These are phyloP conservation scores for Sphaerulina musiva DNA, from an alignment of 2,329 filamentous ascomycete genomes.

Conservation along the genomic window DNA sequence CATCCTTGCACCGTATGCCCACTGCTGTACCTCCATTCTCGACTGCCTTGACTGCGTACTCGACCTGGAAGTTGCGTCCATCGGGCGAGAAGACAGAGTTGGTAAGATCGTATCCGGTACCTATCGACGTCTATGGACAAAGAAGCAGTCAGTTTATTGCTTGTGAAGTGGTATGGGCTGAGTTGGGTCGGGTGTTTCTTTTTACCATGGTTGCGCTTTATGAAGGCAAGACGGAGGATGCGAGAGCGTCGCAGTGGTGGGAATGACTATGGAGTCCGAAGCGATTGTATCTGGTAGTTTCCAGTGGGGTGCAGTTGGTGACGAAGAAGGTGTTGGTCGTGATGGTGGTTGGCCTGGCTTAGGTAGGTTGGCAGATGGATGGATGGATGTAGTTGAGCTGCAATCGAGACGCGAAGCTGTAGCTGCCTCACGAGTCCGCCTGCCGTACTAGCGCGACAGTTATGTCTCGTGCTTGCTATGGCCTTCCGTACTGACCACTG, in stretches of 20 bases:
- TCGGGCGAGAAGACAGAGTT: constrained; percentile 99
- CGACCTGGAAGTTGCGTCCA: constrained; percentile 95
- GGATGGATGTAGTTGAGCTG: constrained; percentile 3
- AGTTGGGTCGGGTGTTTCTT: not conserved
- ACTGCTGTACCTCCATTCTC: constrained; percentile 96
- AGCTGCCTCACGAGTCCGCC: constrained; percentile 5
- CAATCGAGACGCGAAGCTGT: constrained; percentile 4
- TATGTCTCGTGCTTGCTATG: not conserved
- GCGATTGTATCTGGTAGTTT: not conserved
- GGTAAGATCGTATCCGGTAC: constrained; percentile 96
- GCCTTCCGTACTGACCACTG: not conserved
- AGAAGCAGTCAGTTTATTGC: not conserved
- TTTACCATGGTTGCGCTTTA: constrained; percentile 28
- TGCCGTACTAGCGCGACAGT: not conserved
- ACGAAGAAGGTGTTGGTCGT: not conserved
- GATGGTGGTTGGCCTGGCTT: not conserved
- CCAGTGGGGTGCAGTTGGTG: not conserved
- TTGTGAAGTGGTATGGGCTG: constrained; percentile 4
- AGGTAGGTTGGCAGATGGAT: not conserved
- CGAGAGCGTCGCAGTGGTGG: constrained; percentile 3
- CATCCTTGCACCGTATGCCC: constrained; percentile 94
- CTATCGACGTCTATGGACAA: constrained; percentile 80
- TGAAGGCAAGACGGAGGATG: not conserved
- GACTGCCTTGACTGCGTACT: constrained; percentile 97
- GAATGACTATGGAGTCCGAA: not conserved